A percentile compares a stretch with the other conserved stretches of the same genome.
phyloP scores from a whole-genome alignment of 768 basidiomycete genomes.

The Tubosaeta sp. region DNA sequence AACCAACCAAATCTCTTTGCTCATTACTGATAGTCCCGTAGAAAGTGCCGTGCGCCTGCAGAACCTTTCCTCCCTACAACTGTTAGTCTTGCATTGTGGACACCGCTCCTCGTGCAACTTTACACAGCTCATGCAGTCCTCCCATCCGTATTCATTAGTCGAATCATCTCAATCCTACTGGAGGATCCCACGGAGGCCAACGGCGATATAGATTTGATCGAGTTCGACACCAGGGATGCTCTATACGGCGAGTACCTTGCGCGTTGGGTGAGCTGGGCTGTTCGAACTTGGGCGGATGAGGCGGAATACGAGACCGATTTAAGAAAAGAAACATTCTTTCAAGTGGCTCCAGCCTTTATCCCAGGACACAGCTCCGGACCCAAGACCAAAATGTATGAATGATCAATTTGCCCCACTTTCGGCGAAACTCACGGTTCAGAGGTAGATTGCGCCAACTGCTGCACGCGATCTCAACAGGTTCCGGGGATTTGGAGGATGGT shows the following conservation, averaged over 20 bases:
- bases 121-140: conserved; percentile 54
- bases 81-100: conserved; percentile 60
- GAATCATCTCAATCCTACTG: conserved; percentile 38
- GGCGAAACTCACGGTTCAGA: conserved; percentile 5
- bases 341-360: conserved; percentile 47
- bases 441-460: conserved; percentile 23
- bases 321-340: conserved; percentile 41
- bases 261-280: conserved; percentile 66
- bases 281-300: conserved; percentile 37
- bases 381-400: conserved; percentile 35
- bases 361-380: conserved; percentile 29
- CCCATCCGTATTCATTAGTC: conserved; percentile 42
- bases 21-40: conserved; percentile 24
- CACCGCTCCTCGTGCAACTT: conserved; percentile 57
- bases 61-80: conserved; percentile 47
- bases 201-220: conserved; percentile 12
- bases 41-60: conserved; percentile 49
- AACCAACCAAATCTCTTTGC: not conserved
- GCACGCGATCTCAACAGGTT: conserved; percentile 16
- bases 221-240: conserved; percentile 29
- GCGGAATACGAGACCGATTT: conserved; percentile 36
- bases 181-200: conserved; percentile 15
- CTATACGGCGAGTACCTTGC: conserved; percentile 59
- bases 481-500: conserved; percentile 15
- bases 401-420: not conserved